phyloP scores from a whole-genome alignment of 495 filamentous ascomycete genomes.

The Penicillium cinerascens region DNA sequence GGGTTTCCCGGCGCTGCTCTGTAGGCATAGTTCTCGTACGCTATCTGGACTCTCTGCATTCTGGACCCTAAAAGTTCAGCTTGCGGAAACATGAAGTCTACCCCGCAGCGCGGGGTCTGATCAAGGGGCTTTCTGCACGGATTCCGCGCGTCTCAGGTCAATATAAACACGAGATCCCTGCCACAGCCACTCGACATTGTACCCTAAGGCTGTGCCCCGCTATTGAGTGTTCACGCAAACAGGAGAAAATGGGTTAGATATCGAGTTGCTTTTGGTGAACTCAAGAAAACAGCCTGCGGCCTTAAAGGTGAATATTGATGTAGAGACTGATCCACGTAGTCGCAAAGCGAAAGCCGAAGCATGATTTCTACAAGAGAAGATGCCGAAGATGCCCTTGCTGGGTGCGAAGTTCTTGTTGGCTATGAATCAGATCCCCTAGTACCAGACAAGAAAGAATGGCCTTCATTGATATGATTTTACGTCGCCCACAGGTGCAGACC shows the following conservation, averaged over 20 bases:
- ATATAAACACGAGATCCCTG: not conserved
- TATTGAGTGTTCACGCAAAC: not conserved
- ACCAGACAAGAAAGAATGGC: not conserved
- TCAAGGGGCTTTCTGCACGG: too few species aligned
- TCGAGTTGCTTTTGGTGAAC: not conserved
- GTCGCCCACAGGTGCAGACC: too few species aligned
- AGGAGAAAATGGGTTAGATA: too few species aligned
- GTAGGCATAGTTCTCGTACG: not conserved
- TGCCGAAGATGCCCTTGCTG: not conserved
- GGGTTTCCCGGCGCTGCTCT: not conserved
- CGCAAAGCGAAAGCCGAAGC: not conserved
- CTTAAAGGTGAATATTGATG: too few species aligned
- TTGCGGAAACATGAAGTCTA: not conserved
- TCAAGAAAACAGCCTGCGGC: not conserved
- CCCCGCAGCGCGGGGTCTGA: not conserved
- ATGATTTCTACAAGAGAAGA: not conserved
- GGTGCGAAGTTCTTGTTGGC: not conserved
- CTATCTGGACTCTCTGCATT: not conserved
- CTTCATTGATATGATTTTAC: not conserved
- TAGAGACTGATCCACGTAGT: not conserved
- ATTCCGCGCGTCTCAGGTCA: not conserved
- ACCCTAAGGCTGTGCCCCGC: not conserved
- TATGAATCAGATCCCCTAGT: not conserved
- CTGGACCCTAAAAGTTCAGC: not conserved
- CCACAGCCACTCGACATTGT: too few species aligned